A percentile compares a stretch with the other conserved stretches of the same genome.
Evolutionary conservation across 2,329 filamentous ascomycete species (phyloP).

Genomic region (Sphaerulina populicola): DNA sequence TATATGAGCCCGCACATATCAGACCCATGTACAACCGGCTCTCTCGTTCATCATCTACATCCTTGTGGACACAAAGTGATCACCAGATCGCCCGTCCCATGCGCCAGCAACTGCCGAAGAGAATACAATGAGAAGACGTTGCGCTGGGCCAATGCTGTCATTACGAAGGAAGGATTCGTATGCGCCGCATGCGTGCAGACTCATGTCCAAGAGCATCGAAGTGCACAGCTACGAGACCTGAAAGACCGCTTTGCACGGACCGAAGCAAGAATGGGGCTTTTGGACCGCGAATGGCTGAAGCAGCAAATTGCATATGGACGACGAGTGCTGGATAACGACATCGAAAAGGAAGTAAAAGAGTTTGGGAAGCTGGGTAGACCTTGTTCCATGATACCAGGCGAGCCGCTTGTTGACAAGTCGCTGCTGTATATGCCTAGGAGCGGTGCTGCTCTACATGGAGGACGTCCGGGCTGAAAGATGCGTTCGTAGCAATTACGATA

Average conservation of each 20-base stretch:
- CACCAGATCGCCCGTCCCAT: conserved; percentile 11
- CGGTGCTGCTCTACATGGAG: neutral
- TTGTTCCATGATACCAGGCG: conserved; percentile 12
- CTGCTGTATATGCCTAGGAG: neutral
- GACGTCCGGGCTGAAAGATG: neutral
- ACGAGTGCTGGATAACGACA: conserved; percentile 17
- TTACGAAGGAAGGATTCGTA: conserved; percentile 10
- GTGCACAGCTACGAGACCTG: conserved; percentile 9
- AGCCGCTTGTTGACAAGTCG: neutral
- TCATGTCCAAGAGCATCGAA: conserved; percentile 12
- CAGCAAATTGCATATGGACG: conserved; percentile 7
- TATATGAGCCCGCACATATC: conserved; percentile 7
- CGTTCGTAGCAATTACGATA: neutral
- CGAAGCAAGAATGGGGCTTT: conserved; percentile 11
- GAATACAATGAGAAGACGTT: conserved; percentile 1
- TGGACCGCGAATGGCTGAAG: conserved; percentile 8
- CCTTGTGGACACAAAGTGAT: conserved; percentile 21
- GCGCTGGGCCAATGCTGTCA: conserved; percentile 7
- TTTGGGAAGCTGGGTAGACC: conserved; percentile 13
- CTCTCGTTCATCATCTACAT: conserved; percentile 10
- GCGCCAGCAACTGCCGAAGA: conserved; percentile 16
- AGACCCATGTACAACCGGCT: conserved; percentile 10
- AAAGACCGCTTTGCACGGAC: neutral
- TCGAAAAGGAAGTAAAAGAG: conserved; percentile 10
- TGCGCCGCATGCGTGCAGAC: conserved; percentile 18